These are phyloP conservation scores for Beta vulgaris DNA, from an alignment of 148 eudicot species.

Conservation along the genomic window DNA sequence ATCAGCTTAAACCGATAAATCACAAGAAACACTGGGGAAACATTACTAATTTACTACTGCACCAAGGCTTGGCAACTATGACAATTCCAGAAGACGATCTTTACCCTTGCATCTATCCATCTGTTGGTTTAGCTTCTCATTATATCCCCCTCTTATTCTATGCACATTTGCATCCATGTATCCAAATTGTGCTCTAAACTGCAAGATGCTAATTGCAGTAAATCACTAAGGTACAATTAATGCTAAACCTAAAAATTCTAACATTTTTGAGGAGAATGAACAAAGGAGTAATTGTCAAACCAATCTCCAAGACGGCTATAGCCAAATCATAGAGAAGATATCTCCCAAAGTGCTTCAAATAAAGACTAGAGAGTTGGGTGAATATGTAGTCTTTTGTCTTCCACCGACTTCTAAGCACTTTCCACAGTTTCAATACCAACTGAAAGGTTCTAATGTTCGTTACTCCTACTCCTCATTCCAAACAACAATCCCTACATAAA, in stretches of 20 bases:
- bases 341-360: slow-evolving; percentile 1
- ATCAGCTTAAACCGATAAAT: too few species aligned
- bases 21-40: neutral
- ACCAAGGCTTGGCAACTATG: neutral
- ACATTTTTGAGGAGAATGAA: neutral
- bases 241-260: neutral
- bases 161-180: neutral
- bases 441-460: neutral
- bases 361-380: too few species aligned
- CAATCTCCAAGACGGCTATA: neutral
- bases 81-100: too few species aligned
- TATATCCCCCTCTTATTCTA: neutral
- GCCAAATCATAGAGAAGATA: neutral
- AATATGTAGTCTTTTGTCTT: too few species aligned
- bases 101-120: neutral
- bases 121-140: neutral
- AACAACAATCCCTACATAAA: neutral
- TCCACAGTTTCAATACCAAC: neutral
- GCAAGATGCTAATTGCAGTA: neutral
- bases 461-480: neutral
- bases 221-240: neutral
- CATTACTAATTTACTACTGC: neutral
- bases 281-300: neutral
- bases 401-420: neutral
- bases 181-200: neutral